Percentiles rank a stretch among this genome's conserved stretches.
Evolutionary conservation across 371 early-diverging fungal genomes (phyloP).

Genomic region (Umbelopsis sp.): DNA sequence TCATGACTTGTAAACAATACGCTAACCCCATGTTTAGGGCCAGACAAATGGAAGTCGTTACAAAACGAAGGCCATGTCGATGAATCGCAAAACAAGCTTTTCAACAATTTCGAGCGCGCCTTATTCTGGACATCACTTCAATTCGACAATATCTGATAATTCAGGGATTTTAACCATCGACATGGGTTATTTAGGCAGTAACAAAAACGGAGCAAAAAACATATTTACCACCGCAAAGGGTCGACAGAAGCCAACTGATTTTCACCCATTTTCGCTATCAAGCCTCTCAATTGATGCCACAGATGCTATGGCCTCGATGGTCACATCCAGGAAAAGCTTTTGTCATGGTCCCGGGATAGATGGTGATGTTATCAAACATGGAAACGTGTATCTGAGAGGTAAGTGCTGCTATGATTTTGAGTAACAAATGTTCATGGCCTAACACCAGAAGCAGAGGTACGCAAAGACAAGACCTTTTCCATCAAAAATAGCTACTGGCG

Average conservation of each 20-base stretch:
- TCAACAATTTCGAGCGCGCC: not conserved
- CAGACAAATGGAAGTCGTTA: not conserved
- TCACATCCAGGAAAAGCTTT: not conserved
- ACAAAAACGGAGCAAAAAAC: constrained; percentile 10
- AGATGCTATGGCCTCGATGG: not conserved
- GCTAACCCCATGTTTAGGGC: not conserved
- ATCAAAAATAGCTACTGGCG: constrained; percentile 14
- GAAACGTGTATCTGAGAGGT: not conserved
- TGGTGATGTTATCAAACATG: constrained; percentile 4
- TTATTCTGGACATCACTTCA: not conserved
- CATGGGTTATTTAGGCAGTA: constrained; percentile 1
- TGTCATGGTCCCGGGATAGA: not conserved
- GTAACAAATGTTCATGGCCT: not conserved
- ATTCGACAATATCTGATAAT: not conserved
- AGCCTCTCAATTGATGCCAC: not conserved
- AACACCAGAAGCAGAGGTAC: not conserved
- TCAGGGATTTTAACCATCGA: constrained; percentile 9
- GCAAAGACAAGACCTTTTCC: not conserved
- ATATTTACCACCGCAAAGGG: not conserved
- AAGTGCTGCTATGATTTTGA: not conserved
- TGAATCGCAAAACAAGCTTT: not conserved
- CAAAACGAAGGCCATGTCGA: not conserved
- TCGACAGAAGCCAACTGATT: constrained; percentile 9
- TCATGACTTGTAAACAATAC: not conserved
- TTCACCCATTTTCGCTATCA: constrained; percentile 1